A percentile compares a stretch with the other conserved stretches of the same genome.
Conservation (phyloP, 345 rosid species). For the Euphorbia tirucalli region DNA sequence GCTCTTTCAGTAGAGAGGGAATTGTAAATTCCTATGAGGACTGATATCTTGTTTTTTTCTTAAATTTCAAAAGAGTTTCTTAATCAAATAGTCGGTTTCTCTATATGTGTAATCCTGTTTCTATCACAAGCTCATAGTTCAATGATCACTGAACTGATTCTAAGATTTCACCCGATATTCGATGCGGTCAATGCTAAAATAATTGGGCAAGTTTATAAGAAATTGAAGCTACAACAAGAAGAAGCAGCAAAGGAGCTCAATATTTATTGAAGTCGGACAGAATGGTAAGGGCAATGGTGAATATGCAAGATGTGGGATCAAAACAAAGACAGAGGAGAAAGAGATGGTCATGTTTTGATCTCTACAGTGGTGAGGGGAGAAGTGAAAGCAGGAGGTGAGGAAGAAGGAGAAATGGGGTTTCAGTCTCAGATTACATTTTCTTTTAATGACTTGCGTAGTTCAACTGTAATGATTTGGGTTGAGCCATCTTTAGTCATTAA, state of each 20-base stretch:
- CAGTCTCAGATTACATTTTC: too few relatives aligned
- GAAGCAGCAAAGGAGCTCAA: not conserved
- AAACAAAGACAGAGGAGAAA: not conserved
- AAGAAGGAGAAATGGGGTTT: too few relatives aligned
- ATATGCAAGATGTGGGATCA: not conserved
- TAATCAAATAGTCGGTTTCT: not conserved
- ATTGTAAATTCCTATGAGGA: too few relatives aligned
- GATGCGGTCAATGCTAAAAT: not conserved
- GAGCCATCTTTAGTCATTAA: not conserved
- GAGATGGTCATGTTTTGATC: not conserved
- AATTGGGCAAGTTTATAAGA: not conserved
- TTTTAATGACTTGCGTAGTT: not conserved
- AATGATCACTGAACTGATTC: too few relatives aligned
- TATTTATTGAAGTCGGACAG: not conserved
- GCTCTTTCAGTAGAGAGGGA: too few relatives aligned
- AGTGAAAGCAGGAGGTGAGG: not conserved
- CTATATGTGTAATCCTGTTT: not conserved
- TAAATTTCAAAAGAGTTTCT: too few relatives aligned
- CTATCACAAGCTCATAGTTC: not conserved
- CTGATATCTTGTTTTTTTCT: too few relatives aligned
- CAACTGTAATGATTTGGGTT: not conserved
- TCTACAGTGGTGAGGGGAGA: not conserved
- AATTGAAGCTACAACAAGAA: not conserved
- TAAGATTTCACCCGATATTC: too few relatives aligned
- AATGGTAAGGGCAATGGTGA: not conserved